These are phyloP conservation scores for Arthroderma uncinatum DNA, from an alignment of 2,329 filamentous ascomycete genomes.

Conservation along the genomic window DNA sequence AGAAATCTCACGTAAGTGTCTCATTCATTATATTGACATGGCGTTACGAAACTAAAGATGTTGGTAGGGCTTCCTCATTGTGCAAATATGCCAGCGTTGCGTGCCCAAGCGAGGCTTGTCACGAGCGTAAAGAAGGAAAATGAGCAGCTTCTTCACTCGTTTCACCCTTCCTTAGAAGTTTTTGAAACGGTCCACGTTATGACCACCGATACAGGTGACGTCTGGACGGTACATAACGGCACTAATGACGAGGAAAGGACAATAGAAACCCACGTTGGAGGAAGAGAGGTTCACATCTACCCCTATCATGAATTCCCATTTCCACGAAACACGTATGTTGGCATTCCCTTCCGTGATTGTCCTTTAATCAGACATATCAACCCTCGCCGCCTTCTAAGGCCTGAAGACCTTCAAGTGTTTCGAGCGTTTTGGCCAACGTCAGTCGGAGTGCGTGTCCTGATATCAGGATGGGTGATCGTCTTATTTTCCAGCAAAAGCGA, in stretches of 20 bases:
- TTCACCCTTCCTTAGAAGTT: slow-evolving; percentile 5
- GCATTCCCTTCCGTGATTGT: neutral
- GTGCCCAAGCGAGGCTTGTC: neutral
- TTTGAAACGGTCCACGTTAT: neutral
- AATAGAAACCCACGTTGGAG: slow-evolving; percentile 6
- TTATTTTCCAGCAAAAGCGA: slow-evolving; percentile 2
- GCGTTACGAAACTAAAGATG: too few species aligned
- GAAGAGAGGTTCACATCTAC: slow-evolving; percentile 6
- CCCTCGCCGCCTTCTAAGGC: neutral
- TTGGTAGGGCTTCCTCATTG: too few species aligned
- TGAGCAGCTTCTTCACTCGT: slow-evolving; percentile 7
- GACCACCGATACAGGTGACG: neutral
- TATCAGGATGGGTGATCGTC: slow-evolving; percentile 6
- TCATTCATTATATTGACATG: too few species aligned
- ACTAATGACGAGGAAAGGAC: neutral
- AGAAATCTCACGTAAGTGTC: neutral
- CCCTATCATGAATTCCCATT: neutral
- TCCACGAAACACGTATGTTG: neutral
- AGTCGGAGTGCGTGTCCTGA: slow-evolving; percentile 5
- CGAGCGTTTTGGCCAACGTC: slow-evolving; percentile 5
- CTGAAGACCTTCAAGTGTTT: neutral
- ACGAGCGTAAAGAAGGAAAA: neutral
- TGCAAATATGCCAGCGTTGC: too few species aligned
- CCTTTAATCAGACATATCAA: neutral
- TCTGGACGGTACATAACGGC: slow-evolving; percentile 4